phyloP scores from a whole-genome alignment of 352 stramenopile species.

The Phytophthora pini region DNA sequence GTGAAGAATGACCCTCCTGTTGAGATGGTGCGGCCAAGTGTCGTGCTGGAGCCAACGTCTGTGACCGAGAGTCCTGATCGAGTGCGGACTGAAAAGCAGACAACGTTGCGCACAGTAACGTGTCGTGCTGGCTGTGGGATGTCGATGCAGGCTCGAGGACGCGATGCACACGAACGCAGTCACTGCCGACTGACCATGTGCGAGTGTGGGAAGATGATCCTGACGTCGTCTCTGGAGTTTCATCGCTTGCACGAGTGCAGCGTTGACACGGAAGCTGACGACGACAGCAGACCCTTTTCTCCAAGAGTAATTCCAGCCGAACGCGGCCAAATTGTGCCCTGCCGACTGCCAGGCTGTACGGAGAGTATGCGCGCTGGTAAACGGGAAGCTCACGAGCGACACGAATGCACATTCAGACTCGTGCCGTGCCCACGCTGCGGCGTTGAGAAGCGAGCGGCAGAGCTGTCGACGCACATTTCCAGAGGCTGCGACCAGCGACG shows the following conservation, averaged over 20 bases:
- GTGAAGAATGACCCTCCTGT: constrained; percentile 56
- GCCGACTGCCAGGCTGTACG: constrained; percentile 14
- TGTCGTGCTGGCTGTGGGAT: constrained; percentile 62
- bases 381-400: constrained; percentile 22
- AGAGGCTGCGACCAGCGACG: constrained; percentile 45
- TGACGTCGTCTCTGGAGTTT: constrained; percentile 57
- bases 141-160: constrained; percentile 55
- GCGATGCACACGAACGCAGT: constrained; percentile 71
- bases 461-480: constrained; percentile 54
- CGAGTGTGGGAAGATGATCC: constrained; percentile 68
- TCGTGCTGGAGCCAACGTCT: neutral
- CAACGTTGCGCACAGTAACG: constrained; percentile 44
- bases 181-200: constrained; percentile 75
- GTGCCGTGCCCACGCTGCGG: constrained; percentile 58
- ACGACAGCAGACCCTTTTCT: constrained; percentile 2
- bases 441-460: constrained; percentile 38
- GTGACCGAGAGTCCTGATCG: neutral
- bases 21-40: constrained; percentile 28
- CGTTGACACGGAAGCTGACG: constrained; percentile 14
- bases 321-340: constrained; percentile 15
- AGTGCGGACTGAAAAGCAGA: no score
- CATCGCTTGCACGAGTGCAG: constrained; percentile 62
- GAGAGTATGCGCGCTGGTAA: constrained; percentile 14
- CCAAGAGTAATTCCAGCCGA: constrained; percentile 14
- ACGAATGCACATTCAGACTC: constrained; percentile 51